Evolutionary conservation across 1,284 basidiomycete species (phyloP), one percentile per base, ranked within the genome.

Genomic region (Leccinum fuscescens): DNA sequence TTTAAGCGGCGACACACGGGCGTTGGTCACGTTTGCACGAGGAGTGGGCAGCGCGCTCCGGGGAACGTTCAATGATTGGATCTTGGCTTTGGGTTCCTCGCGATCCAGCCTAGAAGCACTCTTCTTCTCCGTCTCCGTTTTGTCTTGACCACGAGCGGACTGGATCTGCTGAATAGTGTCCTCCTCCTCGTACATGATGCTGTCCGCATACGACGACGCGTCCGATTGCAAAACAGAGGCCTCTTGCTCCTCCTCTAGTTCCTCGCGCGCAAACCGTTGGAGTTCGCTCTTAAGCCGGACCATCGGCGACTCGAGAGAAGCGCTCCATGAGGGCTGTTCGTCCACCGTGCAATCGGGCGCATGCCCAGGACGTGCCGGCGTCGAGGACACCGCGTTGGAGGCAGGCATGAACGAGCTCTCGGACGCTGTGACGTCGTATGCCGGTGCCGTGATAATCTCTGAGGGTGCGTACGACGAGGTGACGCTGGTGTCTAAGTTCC

Each of bases 251-350:
- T 46, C 44, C 6, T 46, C 17, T 6, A 20, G 44, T 31, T 69
- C 67, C 24, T 81, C 79, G 17, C 70, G 69, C 2, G 80, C 77
- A 52, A 91, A 79, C 22, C 83, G 82, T 61, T 82, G 82, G 3
- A 94, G 76, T 59, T 90, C 84, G 51, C 86, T 80, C 63, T 89
- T 88, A 57, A 93, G 78, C 27, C 86, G 83, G 49, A 88, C 82
- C 54, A 94, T 84, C 7, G 93, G 92, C 1, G 88, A 89, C 68
- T 92, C 89, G 50, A 92, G 70, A 3, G 89, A 87, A 15, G 81
- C 77, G 46, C 82, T 80, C 89, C 89, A 89, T 24, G 88, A 86
- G 1, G 84, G 79, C 17, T 75, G 71, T 39, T 82, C 82, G 49
- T 79, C 79, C 46, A 76, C 73, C 17, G 69, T 74, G 33, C 68